Evolutionary conservation across 805 yeast genomes (phyloP), one percentile per base, ranked within the genome.

Genomic region (Yarrowia alimentaria): DNA sequence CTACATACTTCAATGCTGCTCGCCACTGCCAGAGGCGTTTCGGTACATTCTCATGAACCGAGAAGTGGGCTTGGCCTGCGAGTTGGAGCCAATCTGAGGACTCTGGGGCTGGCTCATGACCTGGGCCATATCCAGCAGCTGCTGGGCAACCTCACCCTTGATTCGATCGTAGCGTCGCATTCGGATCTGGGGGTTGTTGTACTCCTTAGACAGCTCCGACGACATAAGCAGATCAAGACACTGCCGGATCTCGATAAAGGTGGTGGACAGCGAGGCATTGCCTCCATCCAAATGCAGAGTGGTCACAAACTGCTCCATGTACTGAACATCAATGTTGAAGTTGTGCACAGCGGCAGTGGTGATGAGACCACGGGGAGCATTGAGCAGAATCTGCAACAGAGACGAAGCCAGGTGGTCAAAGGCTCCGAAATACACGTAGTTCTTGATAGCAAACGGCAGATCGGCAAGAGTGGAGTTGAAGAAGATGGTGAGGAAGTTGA

Each of bases 401-500:
- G 81, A 78, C 31, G 81, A 77, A 0, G 94, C 81, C 54, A 93
- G 76, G 56, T 85, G 81, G 68, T 90, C 98, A 63, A 86, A 87
- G 20, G 91, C 88, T 61, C 95, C 78, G 57, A 88, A 81, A 54
- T 90, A 76, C n/a, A 94, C 78, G 54, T 89, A 69, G 3, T 91
- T 81, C 58, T 85, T 78, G 53, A 91, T 81, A 5, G 85, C 77
- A 35, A 75, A 75, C 0, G 98, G 97, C 38, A 93, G 71, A 54
- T 84, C 85, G 9, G 84, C 81, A 58, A 93, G 78, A 12, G 94
- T 88, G 1, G 95, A 82, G 48, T 83, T 79, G 62, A 91, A 88
- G 75, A 90, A 77, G 66, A 87, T 86, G 56, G 85, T 85, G 61
- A 91, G 73, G 65, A 83, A 93, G 53, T 83, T 78, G 13, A 95